phyloP scores from a whole-genome alignment of 768 basidiomycete genomes.

The Tricholoma furcatifolium region DNA sequence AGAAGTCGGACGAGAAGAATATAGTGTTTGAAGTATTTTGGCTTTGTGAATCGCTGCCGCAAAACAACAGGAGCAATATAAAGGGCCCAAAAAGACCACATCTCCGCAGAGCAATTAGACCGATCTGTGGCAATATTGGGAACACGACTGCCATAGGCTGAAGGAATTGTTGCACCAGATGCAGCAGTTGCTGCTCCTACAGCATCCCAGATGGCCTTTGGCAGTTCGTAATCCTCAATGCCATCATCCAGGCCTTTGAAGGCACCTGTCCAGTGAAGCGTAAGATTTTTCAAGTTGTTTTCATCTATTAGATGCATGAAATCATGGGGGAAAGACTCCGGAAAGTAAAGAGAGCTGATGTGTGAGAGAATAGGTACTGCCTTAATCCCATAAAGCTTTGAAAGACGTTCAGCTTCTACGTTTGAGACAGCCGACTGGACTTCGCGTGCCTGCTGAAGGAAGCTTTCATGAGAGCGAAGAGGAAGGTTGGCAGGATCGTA shows the following conservation, averaged over 20 bases:
- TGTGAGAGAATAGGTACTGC: conserved; percentile 29
- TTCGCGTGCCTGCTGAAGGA: conserved; percentile 16
- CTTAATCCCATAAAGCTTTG: conserved; percentile 32
- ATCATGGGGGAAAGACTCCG: conserved; percentile 40
- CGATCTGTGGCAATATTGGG: conserved; percentile 27
- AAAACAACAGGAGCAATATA: conserved; percentile 23
- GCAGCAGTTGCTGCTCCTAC: conserved; percentile 29
- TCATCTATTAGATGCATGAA: conserved; percentile 47
- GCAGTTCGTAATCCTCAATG: conserved; percentile 20
- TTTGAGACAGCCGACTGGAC: conserved; percentile 16
- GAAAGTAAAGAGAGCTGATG: conserved; percentile 33
- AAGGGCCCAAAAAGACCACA: conserved; percentile 21
- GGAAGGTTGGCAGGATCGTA: conserved; percentile 23
- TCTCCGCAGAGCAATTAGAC: conserved; percentile 18
- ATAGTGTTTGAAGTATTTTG: conserved; percentile 37
- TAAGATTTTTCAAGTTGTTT: conserved; percentile 36
- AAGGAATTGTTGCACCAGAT: conserved; percentile 27
- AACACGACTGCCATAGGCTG: conserved; percentile 23
- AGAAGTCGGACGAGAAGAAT: conserved; percentile 30
- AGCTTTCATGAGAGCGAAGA: conserved; percentile 8
- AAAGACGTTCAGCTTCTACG: conserved; percentile 15
- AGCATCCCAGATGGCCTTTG: conserved; percentile 30
- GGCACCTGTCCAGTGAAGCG: conserved; percentile 36
- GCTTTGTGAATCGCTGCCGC: conserved; percentile 20
- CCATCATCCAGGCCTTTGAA: conserved; percentile 37